Evolutionary conservation across 2,329 filamentous ascomycete genomes (phyloP), one percentile per base, ranked within the genome.

Genomic region (Scedosporium boydii): DNA sequence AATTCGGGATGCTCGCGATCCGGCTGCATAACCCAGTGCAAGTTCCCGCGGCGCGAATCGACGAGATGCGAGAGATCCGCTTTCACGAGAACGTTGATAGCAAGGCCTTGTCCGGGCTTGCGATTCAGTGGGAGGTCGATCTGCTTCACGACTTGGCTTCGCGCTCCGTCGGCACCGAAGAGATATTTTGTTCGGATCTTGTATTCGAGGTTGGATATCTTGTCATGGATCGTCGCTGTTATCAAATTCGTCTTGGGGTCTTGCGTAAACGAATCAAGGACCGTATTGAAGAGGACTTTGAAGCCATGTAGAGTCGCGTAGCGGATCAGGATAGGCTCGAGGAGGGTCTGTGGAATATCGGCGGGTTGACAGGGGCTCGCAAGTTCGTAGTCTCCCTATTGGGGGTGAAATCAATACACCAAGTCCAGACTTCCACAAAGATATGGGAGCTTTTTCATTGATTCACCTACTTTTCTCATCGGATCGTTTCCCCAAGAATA

Each of bases 11-110:
- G 73, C 61, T 83, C 78, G 2, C 70, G 70, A 63, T 83, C 79
- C 0, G 85, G 83, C 65, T 80, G 78, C 68, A 87, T 74, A 1
- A 85, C 74, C 80, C 82, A 86, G 68, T 88, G 84, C 21, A 87
- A 73, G 67, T 86, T 86, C 0, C 84, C 85, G 27, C 74, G 76
- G 0, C 84, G 76, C 59, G 77, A 71, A 60, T 78, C 69, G 34
- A 84, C 75, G 7, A 80, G 69, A 63, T 82, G 76, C 3, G 73
- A 70, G 26, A 87, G 71, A 66, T 85, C 81, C 0, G 76, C 77
- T 55, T 78, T 70, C 59, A 77, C 69, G 4, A 78, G 64, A 1
- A 79, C 70, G 60, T 80, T 80, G 60, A 74, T 65, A 1, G 77
- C 77, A 4, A 73, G 44, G 0, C 76, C 76, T 27, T 71, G 68